Evolutionary conservation across 495 filamentous ascomycete genomes (phyloP), one percentile per base, ranked within the genome.

Genomic region (Penicillium malachiteum): DNA sequence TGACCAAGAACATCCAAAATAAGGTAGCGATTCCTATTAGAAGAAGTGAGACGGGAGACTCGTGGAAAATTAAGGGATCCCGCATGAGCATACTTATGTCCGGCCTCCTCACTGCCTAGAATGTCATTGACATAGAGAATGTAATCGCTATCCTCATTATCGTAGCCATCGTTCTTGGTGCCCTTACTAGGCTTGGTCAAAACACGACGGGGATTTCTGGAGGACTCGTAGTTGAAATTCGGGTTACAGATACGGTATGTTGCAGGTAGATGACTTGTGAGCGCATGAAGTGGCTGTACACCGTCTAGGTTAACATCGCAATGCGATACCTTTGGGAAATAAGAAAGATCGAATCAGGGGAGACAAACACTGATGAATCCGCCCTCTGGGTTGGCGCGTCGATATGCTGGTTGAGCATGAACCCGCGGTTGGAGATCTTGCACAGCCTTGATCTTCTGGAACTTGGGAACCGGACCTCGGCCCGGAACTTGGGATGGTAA

Each of bases 61-160:
- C 12, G 39, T 5, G 37, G 17, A 16, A 21, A 26, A 26, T 1
- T 26, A 26, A 1, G 42, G 35, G 47, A 14, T 37, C 26, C 14
- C 8, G 30, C 21, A 39, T 7, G 39, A 26, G 48, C 88, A 63
- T 77, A 94, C 90, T 97, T 97, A 76, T 97, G 92, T 31, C 92
- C 91, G 50, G 92, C 91, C 69, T 99, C 95, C 71, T 99, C 95
- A 26, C 94, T 97, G 17, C 95, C 95, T 30, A 99, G 76, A 56
- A 97, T 99, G 64, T 99, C 95, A 70, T 99, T 99, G 56, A 99
- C 95, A 63, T 97, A 99, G 56, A 99, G 81, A 56, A 99, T 97
- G 69, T 99, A 99, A 69, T 99, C 95, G 69, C 94, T 97, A 56
- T 97, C 95, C 68, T 99, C 95, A 63, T 99, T 99, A 67, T 99